Base-by-base conservation (phyloP, 495 filamentous ascomycete genomes). In the Aspergillus bridgeri region DNA sequence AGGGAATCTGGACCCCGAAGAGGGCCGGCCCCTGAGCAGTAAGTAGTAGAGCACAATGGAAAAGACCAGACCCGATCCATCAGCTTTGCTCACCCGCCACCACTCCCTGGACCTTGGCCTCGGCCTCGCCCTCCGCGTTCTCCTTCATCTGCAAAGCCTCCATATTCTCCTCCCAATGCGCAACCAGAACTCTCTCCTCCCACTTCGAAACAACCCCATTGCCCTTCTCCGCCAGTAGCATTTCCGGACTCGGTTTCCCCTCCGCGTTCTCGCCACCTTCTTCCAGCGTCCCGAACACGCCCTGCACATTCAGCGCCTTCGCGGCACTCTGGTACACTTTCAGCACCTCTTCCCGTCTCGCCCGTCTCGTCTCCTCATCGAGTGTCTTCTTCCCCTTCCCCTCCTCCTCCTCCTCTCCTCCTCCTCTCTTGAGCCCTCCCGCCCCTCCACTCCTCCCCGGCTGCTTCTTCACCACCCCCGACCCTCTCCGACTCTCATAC, bases 251-350 rank as follows among this genome's bases (percentile, higher is more conserved):
- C 33, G 65, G 65, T 48, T 65, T 65, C 48, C 65, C 68, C 42
- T 63, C 74, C 25, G 69, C 71, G 48, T 60, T 62, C 55, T 87
- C 79, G 0, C 76, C 74, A 72, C 33, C 33, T 15, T 38, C 33
- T 13, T 83, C 91, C 65, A 65, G 80, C 79, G 87, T 71, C 2
- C 78, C 81, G 76, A 92, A 92, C 9, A 96, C 72, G 48, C 69
- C 72, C 56, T 80, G 76, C 21, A 87, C 76, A 38, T 71, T 73
- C 55, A 96, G 64, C 46, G 92, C 89, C 45, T 66, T 66, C 38
- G 77, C 68, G 9, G 89, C 90, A 15, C 76, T 59, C 18, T 67
- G 66, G 42, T 85, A 69, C 22, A 90, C 57, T 15, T 44, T 45
- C 6, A 70, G 65, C 0, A 83, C 47, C 49, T 72, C 59, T 47